These are phyloP conservation scores for Symbiodinium pilosum DNA, from an alignment of 73 alveolate species.

Conservation along the genomic window DNA sequence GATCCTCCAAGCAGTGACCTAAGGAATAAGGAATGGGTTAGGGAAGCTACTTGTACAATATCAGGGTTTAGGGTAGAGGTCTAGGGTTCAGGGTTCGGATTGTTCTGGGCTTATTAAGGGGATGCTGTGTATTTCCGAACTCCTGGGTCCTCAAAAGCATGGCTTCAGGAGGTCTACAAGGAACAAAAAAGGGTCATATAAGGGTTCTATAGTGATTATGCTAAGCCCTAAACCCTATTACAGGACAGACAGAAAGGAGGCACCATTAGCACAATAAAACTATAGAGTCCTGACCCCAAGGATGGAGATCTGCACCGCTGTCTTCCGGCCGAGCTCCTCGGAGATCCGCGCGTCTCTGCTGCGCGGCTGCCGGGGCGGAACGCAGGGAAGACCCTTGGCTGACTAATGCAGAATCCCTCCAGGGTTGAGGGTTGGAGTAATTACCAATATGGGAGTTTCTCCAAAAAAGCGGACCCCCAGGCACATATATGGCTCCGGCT, in stretches of 20 bases:
- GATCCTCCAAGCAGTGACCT: too few relatives aligned
- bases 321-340: constrained; percentile 49
- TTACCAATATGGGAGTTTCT: background rate
- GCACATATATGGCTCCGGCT: too few relatives aligned
- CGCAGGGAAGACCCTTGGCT: background rate
- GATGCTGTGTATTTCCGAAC: too few relatives aligned
- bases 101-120: too few relatives aligned
- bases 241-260: background rate
- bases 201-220: background rate
- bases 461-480: background rate
- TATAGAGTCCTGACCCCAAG: background rate
- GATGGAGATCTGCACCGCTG: constrained; percentile 7
- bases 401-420: background rate
- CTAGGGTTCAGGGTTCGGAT: background rate
- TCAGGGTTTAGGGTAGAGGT: background rate
- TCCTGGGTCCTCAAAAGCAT: too few relatives aligned
- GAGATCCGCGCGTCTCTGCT: constrained; percentile 16
- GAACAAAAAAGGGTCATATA: too few relatives aligned
- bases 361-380: constrained; percentile 27
- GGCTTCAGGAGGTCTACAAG: too few relatives aligned
- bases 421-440: background rate
- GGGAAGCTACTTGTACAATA: too few relatives aligned
- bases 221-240: background rate
- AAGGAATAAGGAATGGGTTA: too few relatives aligned
- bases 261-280: background rate